Conservation (phyloP, 2,329 filamentous ascomycete species). For the Diaporthe sp. region DNA sequence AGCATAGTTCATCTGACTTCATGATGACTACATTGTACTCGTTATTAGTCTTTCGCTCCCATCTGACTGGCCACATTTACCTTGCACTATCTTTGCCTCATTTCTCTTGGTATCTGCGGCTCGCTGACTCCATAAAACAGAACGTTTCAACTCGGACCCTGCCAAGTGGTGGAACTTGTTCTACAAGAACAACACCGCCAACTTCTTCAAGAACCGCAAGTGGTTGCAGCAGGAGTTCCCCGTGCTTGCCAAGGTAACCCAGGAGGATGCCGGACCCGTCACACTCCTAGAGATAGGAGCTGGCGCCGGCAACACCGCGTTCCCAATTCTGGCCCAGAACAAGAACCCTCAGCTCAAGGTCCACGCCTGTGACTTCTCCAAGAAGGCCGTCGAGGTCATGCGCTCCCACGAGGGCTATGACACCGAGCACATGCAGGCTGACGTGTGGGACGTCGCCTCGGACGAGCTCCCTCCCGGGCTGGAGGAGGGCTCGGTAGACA, state of each 20-base stretch:
- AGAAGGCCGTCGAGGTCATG: constrained; percentile 95
- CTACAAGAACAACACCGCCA: constrained; percentile 96
- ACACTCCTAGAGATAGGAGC: constrained; percentile 92
- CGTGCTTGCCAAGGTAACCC: constrained; percentile 81
- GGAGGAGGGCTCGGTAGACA: constrained; percentile 84
- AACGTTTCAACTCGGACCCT: constrained; percentile 88
- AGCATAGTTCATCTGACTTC: constrained; percentile 81
- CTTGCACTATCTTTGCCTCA: constrained; percentile 32
- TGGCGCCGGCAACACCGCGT: constrained; percentile 96
- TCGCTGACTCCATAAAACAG: constrained; percentile 63
- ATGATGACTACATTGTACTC: constrained; percentile 72
- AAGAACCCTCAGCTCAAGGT: constrained; percentile 85
- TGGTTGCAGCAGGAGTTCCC: constrained; percentile 98
- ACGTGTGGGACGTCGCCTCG: constrained; percentile 93
- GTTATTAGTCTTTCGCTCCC: constrained; percentile 80
- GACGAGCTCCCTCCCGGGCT: constrained; percentile 82
- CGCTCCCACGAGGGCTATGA: constrained; percentile 83
- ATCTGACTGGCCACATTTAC: constrained; percentile 67
- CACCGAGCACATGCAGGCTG: constrained; percentile 80
- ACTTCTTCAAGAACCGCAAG: constrained; percentile 99
- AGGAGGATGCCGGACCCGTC: constrained; percentile 76
- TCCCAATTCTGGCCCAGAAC: constrained; percentile 88
- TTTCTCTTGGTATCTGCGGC: constrained; percentile 35
- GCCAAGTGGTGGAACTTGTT: constrained; percentile 99
- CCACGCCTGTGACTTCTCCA: constrained; percentile 96